Conservation (phyloP, 345 rosid species). For the Cardamine occulta region DNA sequence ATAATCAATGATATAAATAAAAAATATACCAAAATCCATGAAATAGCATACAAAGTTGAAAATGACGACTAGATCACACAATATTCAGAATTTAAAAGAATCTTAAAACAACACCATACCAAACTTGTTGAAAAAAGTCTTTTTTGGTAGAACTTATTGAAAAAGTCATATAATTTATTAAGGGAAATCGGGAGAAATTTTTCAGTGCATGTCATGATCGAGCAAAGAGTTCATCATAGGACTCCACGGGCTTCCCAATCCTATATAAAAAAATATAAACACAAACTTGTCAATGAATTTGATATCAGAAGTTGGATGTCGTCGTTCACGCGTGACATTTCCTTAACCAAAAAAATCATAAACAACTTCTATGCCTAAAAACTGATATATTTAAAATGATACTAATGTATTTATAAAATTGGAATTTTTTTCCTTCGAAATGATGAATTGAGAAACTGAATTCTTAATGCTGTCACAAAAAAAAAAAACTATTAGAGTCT, state of each 20-base stretch:
- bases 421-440: not conserved
- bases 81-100: not conserved
- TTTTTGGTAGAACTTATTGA: not conserved
- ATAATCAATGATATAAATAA: not conserved
- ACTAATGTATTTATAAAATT: not conserved
- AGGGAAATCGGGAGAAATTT: not conserved
- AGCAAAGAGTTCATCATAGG: not conserved
- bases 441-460: not conserved
- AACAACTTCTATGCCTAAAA: not conserved
- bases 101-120: constrained; percentile 16
- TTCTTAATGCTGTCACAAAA: not conserved
- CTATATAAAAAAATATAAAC: constrained; percentile 23
- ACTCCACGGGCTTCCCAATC: not conserved
- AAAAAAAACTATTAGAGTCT: not conserved
- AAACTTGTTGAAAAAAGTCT: not conserved
- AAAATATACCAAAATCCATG: not conserved
- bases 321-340: not conserved
- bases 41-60: not conserved
- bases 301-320: constrained; percentile 4
- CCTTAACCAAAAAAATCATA: not conserved
- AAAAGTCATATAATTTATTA: not conserved
- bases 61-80: not conserved
- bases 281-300: not conserved
- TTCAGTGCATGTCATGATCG: not conserved
- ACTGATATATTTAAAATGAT: not conserved